These are phyloP conservation scores for Mychonastes homosphaera DNA, from an alignment of 139 green algal genomes.

Conservation along the genomic window DNA sequence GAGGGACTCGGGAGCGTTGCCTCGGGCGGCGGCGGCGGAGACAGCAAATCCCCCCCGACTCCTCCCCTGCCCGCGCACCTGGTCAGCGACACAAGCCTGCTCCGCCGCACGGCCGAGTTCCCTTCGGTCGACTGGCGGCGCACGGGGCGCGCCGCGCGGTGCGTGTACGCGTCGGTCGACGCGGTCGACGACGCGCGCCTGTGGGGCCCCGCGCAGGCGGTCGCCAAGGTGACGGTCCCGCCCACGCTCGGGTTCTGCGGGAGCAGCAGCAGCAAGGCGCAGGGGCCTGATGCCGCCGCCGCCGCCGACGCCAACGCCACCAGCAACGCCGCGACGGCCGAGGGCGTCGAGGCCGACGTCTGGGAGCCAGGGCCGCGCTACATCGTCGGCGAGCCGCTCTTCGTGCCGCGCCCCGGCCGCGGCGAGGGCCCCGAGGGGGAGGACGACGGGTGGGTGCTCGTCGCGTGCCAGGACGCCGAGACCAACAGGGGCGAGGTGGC, in stretches of 20 bases:
- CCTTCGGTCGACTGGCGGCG: slow-evolving; percentile 18
- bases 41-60: no score
- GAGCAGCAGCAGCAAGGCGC: neutral
- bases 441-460: slow-evolving; percentile 63
- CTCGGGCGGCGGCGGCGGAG: slow-evolving; percentile 3
- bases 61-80: slow-evolving; percentile 3
- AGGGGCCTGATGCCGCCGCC: neutral
- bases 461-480: slow-evolving; percentile 42
- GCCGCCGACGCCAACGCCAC: neutral
- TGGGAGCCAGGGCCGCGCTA: slow-evolving; percentile 28
- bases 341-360: slow-evolving; percentile 6
- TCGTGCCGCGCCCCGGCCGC: slow-evolving; percentile 39
- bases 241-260: neutral
- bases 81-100: slow-evolving; percentile 3
- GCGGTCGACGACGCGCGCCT: slow-evolving; percentile 23
- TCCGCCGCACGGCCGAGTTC: slow-evolving; percentile 46
- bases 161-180: slow-evolving; percentile 34
- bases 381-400: slow-evolving; percentile 52
- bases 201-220: slow-evolving; percentile 27
- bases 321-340: neutral
- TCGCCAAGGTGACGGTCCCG: slow-evolving; percentile 16
- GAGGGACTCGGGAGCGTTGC: neutral
- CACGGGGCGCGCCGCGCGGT: slow-evolving; percentile 16
- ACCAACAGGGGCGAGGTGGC: slow-evolving; percentile 19
- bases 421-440: slow-evolving; percentile 14